Percentiles rank a stretch among this genome's conserved stretches.
phyloP scores from a whole-genome alignment of 106 monocot genomes.

The Iris macrosiphon region DNA sequence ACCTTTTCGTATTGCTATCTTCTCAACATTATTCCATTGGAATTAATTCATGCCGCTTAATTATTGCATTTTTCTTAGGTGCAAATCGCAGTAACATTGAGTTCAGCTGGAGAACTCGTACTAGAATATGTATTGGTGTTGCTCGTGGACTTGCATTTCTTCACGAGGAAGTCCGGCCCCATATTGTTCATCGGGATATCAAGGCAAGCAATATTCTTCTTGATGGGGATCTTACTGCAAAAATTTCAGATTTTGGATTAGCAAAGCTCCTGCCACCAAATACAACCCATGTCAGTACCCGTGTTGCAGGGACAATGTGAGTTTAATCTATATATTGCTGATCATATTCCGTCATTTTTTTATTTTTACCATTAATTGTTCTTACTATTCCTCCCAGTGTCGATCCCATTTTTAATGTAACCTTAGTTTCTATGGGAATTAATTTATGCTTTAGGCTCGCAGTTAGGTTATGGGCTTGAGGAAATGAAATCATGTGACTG shows the following conservation, averaged over 20 bases:
- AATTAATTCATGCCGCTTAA: no score
- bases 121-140: slow-evolving; percentile 17
- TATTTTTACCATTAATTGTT: no score
- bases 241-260: slow-evolving; percentile 33
- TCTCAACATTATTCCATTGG: no score
- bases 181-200: slow-evolving; percentile 23
- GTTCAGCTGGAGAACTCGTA: slow-evolving; percentile 15
- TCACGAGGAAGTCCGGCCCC: slow-evolving; percentile 17
- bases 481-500: no score
- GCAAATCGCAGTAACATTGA: slow-evolving; percentile 17
- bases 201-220: slow-evolving; percentile 26
- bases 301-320: slow-evolving; percentile 27
- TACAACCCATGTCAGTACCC: slow-evolving; percentile 25
- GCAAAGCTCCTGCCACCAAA: slow-evolving; percentile 21
- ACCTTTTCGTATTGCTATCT: no score
- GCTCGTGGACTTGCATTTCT: slow-evolving; percentile 31
- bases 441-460: no score
- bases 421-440: no score
- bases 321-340: neutral
- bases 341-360: no score
- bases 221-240: slow-evolving; percentile 21
- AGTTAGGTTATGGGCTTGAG: no score
- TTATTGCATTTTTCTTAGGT: slow-evolving; percentile 12
- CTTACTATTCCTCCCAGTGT: no score
- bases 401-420: no score